Base-by-base conservation (phyloP, 208 protist species). In the Acanthamoeba castellanii region DNA sequence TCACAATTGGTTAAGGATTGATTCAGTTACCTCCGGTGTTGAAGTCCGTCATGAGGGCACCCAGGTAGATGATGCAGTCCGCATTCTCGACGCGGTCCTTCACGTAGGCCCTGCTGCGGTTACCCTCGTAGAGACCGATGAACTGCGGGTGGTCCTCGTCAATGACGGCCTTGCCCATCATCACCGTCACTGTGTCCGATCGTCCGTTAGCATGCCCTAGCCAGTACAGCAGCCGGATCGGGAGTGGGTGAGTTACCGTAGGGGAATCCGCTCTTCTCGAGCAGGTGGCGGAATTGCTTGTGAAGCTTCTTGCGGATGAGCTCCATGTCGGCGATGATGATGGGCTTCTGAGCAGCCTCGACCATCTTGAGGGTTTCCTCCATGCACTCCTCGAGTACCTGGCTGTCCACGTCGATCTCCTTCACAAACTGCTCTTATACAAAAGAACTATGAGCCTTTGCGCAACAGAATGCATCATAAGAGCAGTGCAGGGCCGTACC, bases 101-200 rank as follows among this genome's bases (percentile, higher is more conserved):
- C 66, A 95, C 92, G 59, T 88, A 64, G n/a, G 55, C 57, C 34
- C 72, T 22, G 50, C 92, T 78, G n/a, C 64, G 32, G 70, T 85
- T 64, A 9, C 92, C 92, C 27, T 88, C 37, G 55, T 94, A 95
- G 22, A 95, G 45, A 8, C 94, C 94, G 47, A 95, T 57, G 88
- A 95, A 95, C 45, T 78, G 94, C 11, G 72, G 81, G 88, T 94
- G 82, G 59, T 50, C 34, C 88, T 95, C 94, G 88, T 66, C 57
- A 32, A 95, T 70, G 22, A 94, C 9, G 47, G 42, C 64, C 94
- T 95, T 95, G 72, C 87, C 88, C 94, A 95, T 78, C 59, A 72
- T 72, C 74, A 94, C 52, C 50, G 84, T 47, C 18, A 91, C 82
- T 84, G 32, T 18, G 25, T 9, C 42, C 42, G 42, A 47, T 47